phyloP scores from a whole-genome alignment of 192 early-diverging fungal species.

The Chytriomyces sp. region DNA sequence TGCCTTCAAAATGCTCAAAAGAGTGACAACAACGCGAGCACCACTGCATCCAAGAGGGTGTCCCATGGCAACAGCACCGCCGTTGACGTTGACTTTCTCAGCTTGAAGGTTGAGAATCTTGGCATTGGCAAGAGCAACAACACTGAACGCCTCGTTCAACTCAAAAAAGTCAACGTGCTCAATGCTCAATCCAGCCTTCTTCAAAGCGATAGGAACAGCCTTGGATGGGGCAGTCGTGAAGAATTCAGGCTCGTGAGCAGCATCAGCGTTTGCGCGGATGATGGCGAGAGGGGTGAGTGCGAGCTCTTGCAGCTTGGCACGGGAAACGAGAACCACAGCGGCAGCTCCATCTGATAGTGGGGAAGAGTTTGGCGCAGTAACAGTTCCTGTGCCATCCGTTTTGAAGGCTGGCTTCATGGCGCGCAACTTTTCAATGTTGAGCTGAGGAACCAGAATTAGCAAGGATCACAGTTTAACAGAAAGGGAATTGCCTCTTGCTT shows the following conservation, averaged over 20 bases:
- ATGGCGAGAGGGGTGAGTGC: slow-evolving; percentile 86
- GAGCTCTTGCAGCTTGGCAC: slow-evolving; percentile 70
- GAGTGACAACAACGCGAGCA: slow-evolving; percentile 83
- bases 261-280: slow-evolving; percentile 87
- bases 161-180: slow-evolving; percentile 91
- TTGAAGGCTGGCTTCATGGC: slow-evolving; percentile 88
- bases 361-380: slow-evolving; percentile 93
- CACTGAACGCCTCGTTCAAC: slow-evolving; percentile 98
- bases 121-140: slow-evolving; percentile 88
- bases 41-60: slow-evolving; percentile 98
- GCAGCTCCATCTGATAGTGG: slow-evolving; percentile 95
- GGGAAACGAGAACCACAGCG: slow-evolving; percentile 83
- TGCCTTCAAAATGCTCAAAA: slow-evolving; percentile 70
- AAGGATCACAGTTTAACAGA: no score
- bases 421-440: slow-evolving; percentile 85
- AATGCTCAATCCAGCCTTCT: slow-evolving; percentile 74
- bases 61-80: slow-evolving; percentile 95
- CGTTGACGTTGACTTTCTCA: slow-evolving; percentile 90
- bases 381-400: slow-evolving; percentile 76
- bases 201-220: slow-evolving; percentile 89
- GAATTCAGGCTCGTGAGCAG: slow-evolving; percentile 84
- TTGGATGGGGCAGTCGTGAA: slow-evolving; percentile 95
- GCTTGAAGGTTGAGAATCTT: slow-evolving; percentile 73
- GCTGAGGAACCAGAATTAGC: slow-evolving; percentile 62
- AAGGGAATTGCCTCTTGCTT: slow-evolving; percentile 63